Evolutionary conservation across 2,329 filamentous ascomycete genomes (phyloP).

Genomic region (Leptographium radiaticola): DNA sequence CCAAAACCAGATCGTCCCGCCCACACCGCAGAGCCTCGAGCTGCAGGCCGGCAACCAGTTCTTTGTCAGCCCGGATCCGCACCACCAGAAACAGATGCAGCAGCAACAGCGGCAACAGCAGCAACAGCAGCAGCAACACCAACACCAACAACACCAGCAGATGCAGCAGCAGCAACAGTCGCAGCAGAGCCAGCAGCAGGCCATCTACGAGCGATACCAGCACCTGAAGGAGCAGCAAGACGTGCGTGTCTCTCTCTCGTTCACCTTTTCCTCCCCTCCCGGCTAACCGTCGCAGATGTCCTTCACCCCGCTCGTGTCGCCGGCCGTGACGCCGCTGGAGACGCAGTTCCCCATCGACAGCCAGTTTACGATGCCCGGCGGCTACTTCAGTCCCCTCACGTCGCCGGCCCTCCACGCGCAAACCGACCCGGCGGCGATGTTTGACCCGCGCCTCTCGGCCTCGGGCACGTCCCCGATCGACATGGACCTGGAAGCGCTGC

Average conservation of each 20-base stretch:
- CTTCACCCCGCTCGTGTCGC: slow-evolving; percentile 71
- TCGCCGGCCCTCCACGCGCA: slow-evolving; percentile 70
- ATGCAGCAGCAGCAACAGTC: slow-evolving; percentile 20
- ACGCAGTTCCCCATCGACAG: slow-evolving; percentile 49
- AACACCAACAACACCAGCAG: slow-evolving; percentile 30
- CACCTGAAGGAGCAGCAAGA: slow-evolving; percentile 54
- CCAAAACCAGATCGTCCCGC: slow-evolving; percentile 53
- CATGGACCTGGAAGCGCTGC: slow-evolving; percentile 37
- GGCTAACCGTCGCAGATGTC: slow-evolving; percentile 38
- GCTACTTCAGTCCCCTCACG: slow-evolving; percentile 74
- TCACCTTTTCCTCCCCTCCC: not conserved
- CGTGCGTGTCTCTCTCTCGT: slow-evolving; percentile 24
- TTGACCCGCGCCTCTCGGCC: slow-evolving; percentile 31
- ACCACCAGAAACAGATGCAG: slow-evolving; percentile 30
- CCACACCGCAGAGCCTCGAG: slow-evolving; percentile 70
- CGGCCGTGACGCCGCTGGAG: slow-evolving; percentile 72
- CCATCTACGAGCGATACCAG: slow-evolving; percentile 27
- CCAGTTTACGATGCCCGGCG: slow-evolving; percentile 49
- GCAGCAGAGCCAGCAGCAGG: slow-evolving; percentile 34
- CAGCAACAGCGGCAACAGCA: slow-evolving; percentile 35
- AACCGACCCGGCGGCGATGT: slow-evolving; percentile 33
- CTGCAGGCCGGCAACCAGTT: slow-evolving; percentile 50
- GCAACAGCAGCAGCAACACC: slow-evolving; percentile 33
- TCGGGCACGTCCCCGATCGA: slow-evolving; percentile 37
- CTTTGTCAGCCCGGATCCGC: slow-evolving; percentile 43